Evolutionary conservation across 75 land plant genomes (phyloP).

Genomic region (Ceratopteris richardii): DNA sequence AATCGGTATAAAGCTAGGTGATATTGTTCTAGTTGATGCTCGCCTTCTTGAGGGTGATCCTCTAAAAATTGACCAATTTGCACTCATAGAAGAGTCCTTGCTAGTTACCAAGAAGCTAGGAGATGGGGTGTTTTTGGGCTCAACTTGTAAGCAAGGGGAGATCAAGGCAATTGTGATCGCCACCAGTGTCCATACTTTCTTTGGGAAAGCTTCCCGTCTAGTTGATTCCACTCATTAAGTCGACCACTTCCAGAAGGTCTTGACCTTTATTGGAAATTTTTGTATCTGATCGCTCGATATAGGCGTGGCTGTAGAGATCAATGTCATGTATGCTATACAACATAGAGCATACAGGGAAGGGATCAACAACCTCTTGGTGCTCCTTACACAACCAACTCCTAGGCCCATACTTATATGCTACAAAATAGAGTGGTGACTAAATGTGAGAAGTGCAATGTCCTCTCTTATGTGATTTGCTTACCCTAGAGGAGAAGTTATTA

Average conservation of each 20-base stretch:
- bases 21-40: too few relatives aligned
- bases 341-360: slow-evolving; percentile 33
- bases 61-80: too few relatives aligned
- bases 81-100: too few relatives aligned
- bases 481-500: too few relatives aligned
- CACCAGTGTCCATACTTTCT: slow-evolving; percentile 83
- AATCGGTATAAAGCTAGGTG: too few relatives aligned
- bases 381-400: too few relatives aligned
- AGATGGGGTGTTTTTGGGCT: slow-evolving; percentile 64
- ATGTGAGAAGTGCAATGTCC: slow-evolving; percentile 69
- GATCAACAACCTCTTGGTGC: slow-evolving; percentile 46
- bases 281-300: slow-evolving; percentile 42
- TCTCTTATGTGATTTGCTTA: slow-evolving; percentile 80
- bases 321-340: slow-evolving; percentile 44
- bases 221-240: slow-evolving; percentile 76
- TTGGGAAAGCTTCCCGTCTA: slow-evolving; percentile 83
- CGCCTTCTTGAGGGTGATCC: too few relatives aligned
- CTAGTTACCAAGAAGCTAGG: slow-evolving; percentile 69
- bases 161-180: slow-evolving; percentile 78
- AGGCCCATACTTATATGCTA: too few relatives aligned
- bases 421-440: slow-evolving; percentile 61
- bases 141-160: slow-evolving; percentile 87
- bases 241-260: slow-evolving; percentile 83
- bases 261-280: slow-evolving; percentile 36
- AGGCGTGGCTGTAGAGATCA: too few relatives aligned